Conservation (phyloP, 257 asterid genomes). For the Hygrophila difformis region DNA sequence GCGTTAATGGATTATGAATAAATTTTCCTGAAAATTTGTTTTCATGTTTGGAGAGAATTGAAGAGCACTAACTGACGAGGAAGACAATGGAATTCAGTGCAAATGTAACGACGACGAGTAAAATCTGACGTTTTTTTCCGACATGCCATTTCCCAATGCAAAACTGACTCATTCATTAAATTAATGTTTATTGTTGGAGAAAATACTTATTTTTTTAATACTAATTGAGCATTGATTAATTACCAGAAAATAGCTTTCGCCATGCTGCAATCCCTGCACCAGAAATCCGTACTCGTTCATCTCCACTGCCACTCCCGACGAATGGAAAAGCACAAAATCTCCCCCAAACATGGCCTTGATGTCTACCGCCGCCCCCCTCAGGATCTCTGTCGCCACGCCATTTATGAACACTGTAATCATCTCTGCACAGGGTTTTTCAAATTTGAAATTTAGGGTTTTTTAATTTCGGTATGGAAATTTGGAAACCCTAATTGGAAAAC, state of each 20-base stretch:
- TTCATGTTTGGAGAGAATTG: no score
- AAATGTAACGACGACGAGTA: neutral
- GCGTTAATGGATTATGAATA: no score
- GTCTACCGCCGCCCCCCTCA: constrained; percentile 56
- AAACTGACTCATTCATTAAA: neutral
- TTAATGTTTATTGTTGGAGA: no score
- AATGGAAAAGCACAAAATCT: constrained; percentile 41
- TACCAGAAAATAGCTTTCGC: constrained; percentile 81
- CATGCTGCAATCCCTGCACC: constrained; percentile 53
- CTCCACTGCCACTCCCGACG: constrained; percentile 52
- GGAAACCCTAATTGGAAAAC: no score
- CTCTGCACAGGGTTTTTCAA: constrained; percentile 17
- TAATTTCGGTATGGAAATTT: neutral
- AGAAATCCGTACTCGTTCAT: constrained; percentile 50
- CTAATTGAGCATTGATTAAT: neutral
- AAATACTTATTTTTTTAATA: no score
- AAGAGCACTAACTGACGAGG: constrained; percentile 16
- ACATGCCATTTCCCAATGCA: constrained; percentile 25
- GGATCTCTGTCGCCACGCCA: constrained; percentile 5
- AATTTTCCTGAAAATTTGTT: no score
- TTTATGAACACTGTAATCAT: constrained; percentile 36
- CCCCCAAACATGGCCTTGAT: constrained; percentile 41
- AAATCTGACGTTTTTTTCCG: constrained; percentile 17
- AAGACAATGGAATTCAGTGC: constrained; percentile 30
- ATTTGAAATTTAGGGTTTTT: neutral